Evolutionary conservation across 1,284 basidiomycete genomes (phyloP).

Genomic region (Schizophyllum amplum): DNA sequence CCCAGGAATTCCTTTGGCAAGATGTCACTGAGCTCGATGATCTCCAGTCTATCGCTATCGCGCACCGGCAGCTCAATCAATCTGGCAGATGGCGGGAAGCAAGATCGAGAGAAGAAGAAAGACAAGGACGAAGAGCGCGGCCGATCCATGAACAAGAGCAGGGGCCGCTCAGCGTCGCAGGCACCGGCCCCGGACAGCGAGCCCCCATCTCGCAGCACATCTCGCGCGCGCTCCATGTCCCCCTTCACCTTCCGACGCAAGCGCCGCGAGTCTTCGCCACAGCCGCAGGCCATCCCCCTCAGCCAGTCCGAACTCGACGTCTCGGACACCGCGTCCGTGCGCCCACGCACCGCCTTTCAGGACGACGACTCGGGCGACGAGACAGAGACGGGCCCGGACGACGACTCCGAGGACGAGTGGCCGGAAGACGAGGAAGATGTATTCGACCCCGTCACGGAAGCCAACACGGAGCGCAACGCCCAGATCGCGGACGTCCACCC

Average conservation of each 20-base stretch:
- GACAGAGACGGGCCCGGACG: conserved; percentile 27
- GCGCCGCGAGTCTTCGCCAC: conserved; percentile 59
- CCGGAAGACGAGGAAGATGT: conserved; percentile 24
- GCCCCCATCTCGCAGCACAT: conserved; percentile 28
- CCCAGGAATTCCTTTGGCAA: conserved; percentile 46
- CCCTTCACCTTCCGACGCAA: conserved; percentile 62
- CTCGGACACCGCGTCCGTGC: conserved; percentile 25
- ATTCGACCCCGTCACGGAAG: conserved; percentile 68
- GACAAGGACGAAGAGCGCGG: conserved; percentile 40
- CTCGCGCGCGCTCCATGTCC: conserved; percentile 61
- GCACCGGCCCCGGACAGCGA: conserved; percentile 19
- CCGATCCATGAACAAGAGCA: conserved; percentile 36
- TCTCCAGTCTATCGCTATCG: conserved; percentile 53
- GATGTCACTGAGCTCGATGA: conserved; percentile 62
- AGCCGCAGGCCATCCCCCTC: conserved; percentile 66
- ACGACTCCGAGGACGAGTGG: conserved; percentile 12
- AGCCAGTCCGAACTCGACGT: conserved; percentile 50
- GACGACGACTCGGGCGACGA: conserved; percentile 54
- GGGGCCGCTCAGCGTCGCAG: conserved; percentile 47
- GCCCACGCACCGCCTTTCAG: conserved; percentile 45
- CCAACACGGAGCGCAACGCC: conserved; percentile 66
- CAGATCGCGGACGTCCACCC: conserved; percentile 38
- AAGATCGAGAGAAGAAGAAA: conserved; percentile 13
- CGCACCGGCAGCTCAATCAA: conserved; percentile 37
- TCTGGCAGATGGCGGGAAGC: conserved; percentile 25